These are phyloP conservation scores for Leucosporidium creatinivorum DNA, from an alignment of 768 basidiomycete species.

Conservation along the genomic window DNA sequence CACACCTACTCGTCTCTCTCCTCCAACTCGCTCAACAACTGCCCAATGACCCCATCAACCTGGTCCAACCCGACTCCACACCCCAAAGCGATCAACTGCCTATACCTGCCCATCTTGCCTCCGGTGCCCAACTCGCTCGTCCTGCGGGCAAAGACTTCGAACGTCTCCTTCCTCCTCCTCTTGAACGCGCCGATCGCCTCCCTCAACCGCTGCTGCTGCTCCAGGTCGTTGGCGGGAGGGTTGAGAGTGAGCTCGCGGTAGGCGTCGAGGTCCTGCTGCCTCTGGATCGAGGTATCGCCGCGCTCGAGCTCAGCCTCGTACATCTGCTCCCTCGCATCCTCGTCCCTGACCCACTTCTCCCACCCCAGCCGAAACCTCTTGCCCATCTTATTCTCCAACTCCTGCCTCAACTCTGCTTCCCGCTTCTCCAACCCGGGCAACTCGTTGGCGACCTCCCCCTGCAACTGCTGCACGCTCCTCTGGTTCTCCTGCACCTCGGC, in stretches of 20 bases:
- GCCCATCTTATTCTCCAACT: constrained; percentile 68
- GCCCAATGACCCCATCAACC: constrained; percentile 75
- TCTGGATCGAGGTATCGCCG: neutral
- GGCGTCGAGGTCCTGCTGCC: constrained; percentile 30
- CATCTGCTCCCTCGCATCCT: constrained; percentile 65
- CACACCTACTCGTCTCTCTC: constrained; percentile 4
- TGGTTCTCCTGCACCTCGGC: constrained; percentile 82
- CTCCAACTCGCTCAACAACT: constrained; percentile 59
- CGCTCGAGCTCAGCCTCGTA: constrained; percentile 32
- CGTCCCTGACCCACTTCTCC: constrained; percentile 86
- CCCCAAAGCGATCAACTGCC: constrained; percentile 78
- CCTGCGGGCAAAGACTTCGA: constrained; percentile 68
- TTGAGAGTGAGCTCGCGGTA: constrained; percentile 29
- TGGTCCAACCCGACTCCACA: constrained; percentile 84
- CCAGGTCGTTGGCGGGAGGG: constrained; percentile 54
- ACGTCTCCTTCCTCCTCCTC: constrained; percentile 61
- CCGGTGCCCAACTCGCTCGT: constrained; percentile 87
- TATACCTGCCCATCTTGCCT: constrained; percentile 79
- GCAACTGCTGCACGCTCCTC: constrained; percentile 63
- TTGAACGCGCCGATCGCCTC: constrained; percentile 60
- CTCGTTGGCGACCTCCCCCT: constrained; percentile 36
- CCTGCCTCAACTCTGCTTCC: constrained; percentile 58
- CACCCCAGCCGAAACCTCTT: constrained; percentile 74
- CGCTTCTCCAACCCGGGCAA: constrained; percentile 55
- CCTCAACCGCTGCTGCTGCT: constrained; percentile 50